These are phyloP conservation scores for Neoboletus subvelutipes DNA, from an alignment of 768 basidiomycete species.

Conservation along the genomic window DNA sequence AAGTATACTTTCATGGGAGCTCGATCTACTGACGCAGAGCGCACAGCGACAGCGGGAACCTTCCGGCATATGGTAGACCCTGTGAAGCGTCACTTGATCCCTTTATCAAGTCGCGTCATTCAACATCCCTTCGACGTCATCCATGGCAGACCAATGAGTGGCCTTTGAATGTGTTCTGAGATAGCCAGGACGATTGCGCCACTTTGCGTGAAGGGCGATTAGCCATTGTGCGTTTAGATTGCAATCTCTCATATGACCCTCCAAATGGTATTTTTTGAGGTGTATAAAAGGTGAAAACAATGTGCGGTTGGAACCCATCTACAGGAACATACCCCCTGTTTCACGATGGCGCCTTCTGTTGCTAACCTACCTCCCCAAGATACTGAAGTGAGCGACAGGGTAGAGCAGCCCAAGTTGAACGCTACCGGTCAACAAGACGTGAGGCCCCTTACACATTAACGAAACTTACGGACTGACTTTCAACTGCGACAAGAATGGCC, in stretches of 20 bases:
- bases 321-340: background rate
- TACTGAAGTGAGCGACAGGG: background rate
- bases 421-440: slow-evolving; percentile 3
- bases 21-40: background rate
- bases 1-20: too few relatives aligned
- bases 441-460: background rate
- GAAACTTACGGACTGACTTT: background rate
- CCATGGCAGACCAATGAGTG: background rate
- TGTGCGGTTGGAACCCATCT: background rate
- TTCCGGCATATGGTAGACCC: background rate
- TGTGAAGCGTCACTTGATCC: background rate
- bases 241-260: background rate
- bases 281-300: background rate
- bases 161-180: background rate
- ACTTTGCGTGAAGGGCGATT: background rate
- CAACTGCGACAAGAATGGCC: slow-evolving; percentile 30
- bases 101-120: background rate
- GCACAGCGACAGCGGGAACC: background rate
- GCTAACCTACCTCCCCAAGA: slow-evolving; percentile 4
- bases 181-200: background rate
- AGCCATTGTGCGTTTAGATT: background rate
- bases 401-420: slow-evolving; percentile 8
- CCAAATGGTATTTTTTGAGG: background rate
- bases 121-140: background rate
- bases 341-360: slow-evolving; percentile 16